Evolutionary conservation across 78 protist species (phyloP), one percentile per base, ranked within the genome.

Genomic region (Dictyostelium purpureum): DNA sequence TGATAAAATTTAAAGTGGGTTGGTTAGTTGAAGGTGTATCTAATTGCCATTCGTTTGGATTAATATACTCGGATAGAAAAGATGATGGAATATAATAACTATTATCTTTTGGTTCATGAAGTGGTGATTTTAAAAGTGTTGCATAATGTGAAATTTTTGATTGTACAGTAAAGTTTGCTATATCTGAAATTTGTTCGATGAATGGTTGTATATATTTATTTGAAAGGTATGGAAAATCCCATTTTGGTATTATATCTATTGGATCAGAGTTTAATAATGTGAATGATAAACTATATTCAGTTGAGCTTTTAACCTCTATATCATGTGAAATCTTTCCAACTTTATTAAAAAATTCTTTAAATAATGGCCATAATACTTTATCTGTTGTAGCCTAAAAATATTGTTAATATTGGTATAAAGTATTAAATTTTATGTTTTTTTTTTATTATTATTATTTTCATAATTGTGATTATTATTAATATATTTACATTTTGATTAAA

Each of bases 21-120:
- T 77, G 89, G 28, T 77, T 82, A 26, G 79, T 93, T 16, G 89
- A 74, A 28, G 95, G 42, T 38, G 89, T 38, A 70, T 90, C 95
- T 77, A 88, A 43, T 35, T 76, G 65, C 94, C 94, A 88, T 61
- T 88, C 94, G 47, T 88, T 88, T 42, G 94, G 94, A 33, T 88
- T 88, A 16, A 88, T 79, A 37, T 79, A 88, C 40, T 88, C 88
- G 18, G 94, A 79, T n/a, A 88, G 49, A 28, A 52, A 49, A 35
- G 49, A 4, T 19, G 69, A 69, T 31, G 88, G 89, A n/a, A 88
- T 79, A 79, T 73, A 43, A 35, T 63, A 76, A 11, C 18, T 26
- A n/a, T 79, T 42, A 5, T 14, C 51, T 35, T 76, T 37, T 71
- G 49, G 11, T 19, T 88, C 94, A 33, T 40, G 59, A 1, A 40